A percentile compares a stretch with the other conserved stretches of the same genome.
Conservation (phyloP, 1,284 basidiomycete species). For the Boletus sp. region DNA sequence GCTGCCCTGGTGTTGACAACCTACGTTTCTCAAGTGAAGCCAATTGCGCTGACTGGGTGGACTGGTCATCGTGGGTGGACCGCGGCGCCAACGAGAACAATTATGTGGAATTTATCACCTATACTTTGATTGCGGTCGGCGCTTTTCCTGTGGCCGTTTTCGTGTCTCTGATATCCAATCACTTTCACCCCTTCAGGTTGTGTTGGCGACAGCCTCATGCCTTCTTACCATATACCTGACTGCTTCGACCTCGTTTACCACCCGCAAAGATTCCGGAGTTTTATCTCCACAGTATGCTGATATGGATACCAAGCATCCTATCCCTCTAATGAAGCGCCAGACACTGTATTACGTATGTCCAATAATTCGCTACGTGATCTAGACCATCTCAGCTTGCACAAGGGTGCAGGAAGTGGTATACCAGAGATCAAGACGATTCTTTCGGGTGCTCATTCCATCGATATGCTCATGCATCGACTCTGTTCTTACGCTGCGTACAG, state of each 20-base stretch:
- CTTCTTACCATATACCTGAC: slow-evolving; percentile 85
- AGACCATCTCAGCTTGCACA: slow-evolving; percentile 31
- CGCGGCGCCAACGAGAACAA: slow-evolving; percentile 31
- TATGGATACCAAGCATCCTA: slow-evolving; percentile 24
- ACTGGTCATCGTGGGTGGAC: slow-evolving; percentile 54
- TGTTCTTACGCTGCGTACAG: slow-evolving; percentile 34
- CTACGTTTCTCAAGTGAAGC: slow-evolving; percentile 32
- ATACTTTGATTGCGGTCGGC: slow-evolving; percentile 71
- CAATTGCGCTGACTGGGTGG: slow-evolving; percentile 67
- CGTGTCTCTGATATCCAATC: slow-evolving; percentile 5
- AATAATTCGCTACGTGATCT: slow-evolving; percentile 6
- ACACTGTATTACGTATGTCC: slow-evolving; percentile 76
- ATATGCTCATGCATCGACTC: neutral
- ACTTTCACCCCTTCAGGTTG: slow-evolving; percentile 43
- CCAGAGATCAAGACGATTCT: slow-evolving; percentile 97
- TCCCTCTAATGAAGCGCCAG: slow-evolving; percentile 49
- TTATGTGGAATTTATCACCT: slow-evolving; percentile 66
- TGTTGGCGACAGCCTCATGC: slow-evolving; percentile 69
- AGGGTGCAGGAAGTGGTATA: slow-evolving; percentile 92
- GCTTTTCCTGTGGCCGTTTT: slow-evolving; percentile 25
- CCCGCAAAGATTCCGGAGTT: slow-evolving; percentile 81
- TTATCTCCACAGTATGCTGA: slow-evolving; percentile 49
- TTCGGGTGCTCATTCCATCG: slow-evolving; percentile 51
- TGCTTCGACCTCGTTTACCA: slow-evolving; percentile 82
- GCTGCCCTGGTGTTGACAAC: slow-evolving; percentile 54